Percentiles rank a stretch among this genome's conserved stretches.
Evolutionary conservation across 805 yeast genomes (phyloP).

Genomic region (Metschnikowia kunwiensis): DNA sequence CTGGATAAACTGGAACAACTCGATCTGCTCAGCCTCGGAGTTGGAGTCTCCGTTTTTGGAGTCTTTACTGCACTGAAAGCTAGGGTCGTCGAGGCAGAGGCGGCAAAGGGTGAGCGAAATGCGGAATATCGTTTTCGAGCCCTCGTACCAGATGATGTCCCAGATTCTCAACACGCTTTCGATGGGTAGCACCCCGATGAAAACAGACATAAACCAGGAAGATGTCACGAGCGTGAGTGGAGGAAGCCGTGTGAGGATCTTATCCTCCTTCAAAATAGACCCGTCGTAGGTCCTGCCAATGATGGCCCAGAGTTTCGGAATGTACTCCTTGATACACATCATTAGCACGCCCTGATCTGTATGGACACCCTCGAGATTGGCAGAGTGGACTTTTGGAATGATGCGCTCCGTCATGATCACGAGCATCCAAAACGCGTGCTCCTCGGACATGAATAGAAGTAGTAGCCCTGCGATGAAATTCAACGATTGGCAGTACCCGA

Average conservation of each 20-base stretch:
- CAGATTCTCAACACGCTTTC: constrained; percentile 87
- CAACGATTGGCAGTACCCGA: constrained; percentile 94
- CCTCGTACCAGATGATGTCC: constrained; percentile 95
- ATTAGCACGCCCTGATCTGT: constrained; percentile 92
- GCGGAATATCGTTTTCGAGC: constrained; percentile 80
- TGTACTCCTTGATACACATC: constrained; percentile 77
- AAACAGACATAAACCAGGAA: constrained; percentile 98
- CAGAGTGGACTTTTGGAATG: constrained; percentile 88
- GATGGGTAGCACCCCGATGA: constrained; percentile 84
- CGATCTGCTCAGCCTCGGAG: constrained; percentile 41
- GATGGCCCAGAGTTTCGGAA: constrained; percentile 75
- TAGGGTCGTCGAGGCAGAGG: constrained; percentile 60
- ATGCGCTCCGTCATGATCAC: constrained; percentile 83
- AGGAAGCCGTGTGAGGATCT: constrained; percentile 72
- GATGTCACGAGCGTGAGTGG: constrained; percentile 92
- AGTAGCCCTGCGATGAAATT: constrained; percentile 89
- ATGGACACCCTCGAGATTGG: constrained; percentile 88
- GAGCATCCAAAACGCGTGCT: constrained; percentile 91
- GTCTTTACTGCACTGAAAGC: constrained; percentile 35
- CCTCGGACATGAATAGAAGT: constrained; percentile 83
- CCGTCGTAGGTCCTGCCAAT: constrained; percentile 42
- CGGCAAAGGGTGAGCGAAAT: constrained; percentile 78
- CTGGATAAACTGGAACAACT: constrained; percentile 79
- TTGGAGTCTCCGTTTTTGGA: constrained; percentile 17
- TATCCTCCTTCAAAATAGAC: constrained; percentile 39